Percentiles rank a stretch among this genome's conserved stretches.
These are phyloP conservation scores for Takashimella tepidaria DNA, from an alignment of 1,284 basidiomycete genomes.

Conservation along the genomic window DNA sequence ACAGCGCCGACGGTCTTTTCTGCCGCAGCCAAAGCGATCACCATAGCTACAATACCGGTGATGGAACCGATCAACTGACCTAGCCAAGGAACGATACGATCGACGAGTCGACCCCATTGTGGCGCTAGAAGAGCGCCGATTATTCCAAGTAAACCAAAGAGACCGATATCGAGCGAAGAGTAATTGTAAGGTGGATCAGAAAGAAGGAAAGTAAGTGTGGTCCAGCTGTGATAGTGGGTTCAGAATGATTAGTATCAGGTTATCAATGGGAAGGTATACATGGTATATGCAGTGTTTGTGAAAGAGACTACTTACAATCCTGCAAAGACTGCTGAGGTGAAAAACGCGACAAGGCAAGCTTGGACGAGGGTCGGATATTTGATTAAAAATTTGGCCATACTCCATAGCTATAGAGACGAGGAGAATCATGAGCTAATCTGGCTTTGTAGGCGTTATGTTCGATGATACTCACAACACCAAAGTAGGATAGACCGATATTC, in stretches of 20 bases:
- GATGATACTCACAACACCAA: constrained; percentile 48
- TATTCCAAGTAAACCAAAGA: constrained; percentile 66
- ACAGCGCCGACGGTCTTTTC: constrained; percentile 59
- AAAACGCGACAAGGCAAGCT: constrained; percentile 56
- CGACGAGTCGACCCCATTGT: constrained; percentile 58
- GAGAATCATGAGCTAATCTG: background rate
- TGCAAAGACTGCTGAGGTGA: constrained; percentile 46
- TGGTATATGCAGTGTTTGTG: too few species aligned
- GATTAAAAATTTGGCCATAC: constrained; percentile 62
- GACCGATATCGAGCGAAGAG: constrained; percentile 58
- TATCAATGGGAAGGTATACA: too few species aligned
- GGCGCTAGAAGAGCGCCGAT: constrained; percentile 62
- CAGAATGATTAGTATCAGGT: background rate
- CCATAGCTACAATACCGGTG: constrained; percentile 29
- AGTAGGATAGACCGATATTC: constrained; percentile 55
- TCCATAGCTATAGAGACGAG: constrained; percentile 52
- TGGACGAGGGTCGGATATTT: constrained; percentile 67
- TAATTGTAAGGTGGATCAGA: constrained; percentile 53
- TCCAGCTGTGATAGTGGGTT: constrained; percentile 51
- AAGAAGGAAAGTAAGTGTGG: constrained; percentile 66
- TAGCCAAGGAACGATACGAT: constrained; percentile 62
- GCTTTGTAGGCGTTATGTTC: background rate
- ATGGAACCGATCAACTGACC: constrained; percentile 55
- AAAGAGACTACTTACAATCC: constrained; percentile 25
- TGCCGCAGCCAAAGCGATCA: constrained; percentile 55